Evolutionary conservation across 441 rosid species (phyloP).

Genomic region (Gossypium schwendimanii): DNA sequence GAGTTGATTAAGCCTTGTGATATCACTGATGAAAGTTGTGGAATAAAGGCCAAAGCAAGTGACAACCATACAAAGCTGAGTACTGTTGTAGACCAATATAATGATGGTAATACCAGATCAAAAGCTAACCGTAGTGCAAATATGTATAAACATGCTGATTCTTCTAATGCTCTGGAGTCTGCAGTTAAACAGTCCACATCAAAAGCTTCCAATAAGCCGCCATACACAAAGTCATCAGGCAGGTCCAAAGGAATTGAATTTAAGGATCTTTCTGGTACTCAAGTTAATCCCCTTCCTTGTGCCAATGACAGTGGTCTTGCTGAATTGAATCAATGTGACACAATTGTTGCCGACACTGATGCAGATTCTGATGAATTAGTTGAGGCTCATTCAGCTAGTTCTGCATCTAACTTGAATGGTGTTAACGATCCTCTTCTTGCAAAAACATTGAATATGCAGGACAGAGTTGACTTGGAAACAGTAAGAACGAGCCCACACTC

Average conservation of each 20-base stretch:
- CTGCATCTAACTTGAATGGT: constrained; percentile 23
- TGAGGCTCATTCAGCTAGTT: constrained; percentile 24
- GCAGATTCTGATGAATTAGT: constrained; percentile 8
- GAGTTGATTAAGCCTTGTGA: constrained; percentile 5
- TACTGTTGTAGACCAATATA: constrained; percentile 14
- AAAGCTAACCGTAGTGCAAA: background rate
- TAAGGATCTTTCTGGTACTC: constrained; percentile 15
- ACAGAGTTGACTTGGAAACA: constrained; percentile 20
- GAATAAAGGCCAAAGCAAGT: constrained; percentile 1
- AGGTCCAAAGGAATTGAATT: constrained; percentile 20
- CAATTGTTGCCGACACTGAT: constrained; percentile 13
- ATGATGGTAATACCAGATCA: constrained; percentile 13
- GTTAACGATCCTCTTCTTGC: background rate
- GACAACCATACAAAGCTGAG: background rate
- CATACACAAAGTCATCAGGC: constrained; percentile 14
- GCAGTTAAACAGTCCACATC: constrained; percentile 4
- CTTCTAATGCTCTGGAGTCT: constrained; percentile 9
- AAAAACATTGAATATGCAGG: constrained; percentile 5
- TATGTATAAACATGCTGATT: background rate
- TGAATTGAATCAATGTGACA: constrained; percentile 14
- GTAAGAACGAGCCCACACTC: constrained; percentile 21
- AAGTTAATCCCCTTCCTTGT: constrained; percentile 16
- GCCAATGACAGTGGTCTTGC: constrained; percentile 12
- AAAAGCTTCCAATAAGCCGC: constrained; percentile 9
- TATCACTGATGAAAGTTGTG: background rate